Evolutionary conservation across 352 stramenopile genomes (phyloP), one percentile per base, ranked within the genome.

Genomic region (Aphanomyces invadans): DNA sequence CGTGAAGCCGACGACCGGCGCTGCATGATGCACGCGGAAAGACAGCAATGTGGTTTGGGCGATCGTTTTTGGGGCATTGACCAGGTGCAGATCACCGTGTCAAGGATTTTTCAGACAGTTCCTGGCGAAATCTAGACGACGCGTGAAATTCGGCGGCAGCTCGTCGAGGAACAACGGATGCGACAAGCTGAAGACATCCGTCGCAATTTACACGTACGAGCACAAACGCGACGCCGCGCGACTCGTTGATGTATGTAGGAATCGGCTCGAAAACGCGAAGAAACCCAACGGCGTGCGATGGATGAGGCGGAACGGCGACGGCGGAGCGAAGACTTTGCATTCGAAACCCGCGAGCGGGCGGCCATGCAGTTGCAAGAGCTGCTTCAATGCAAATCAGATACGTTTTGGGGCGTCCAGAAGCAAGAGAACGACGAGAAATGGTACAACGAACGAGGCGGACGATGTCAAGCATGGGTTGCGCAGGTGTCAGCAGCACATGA

Each of bases 351-450:
- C 15, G 60, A 67, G 31, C 60, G 60, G 10, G 9, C 55, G 19
- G 60, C 39, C n/a, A 67, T 67, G 60, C 60, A 67, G 23, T 19
- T 59, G 3, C 60, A 67, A 57, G 60, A 67, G 32, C 17, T 67
- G 25, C 60, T 51, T n/a, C 60, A 67, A 33, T 60, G 60, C 42
- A 67, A 67, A 59, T n/a, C 48, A 0, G 60, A 67, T 44, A 59
- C 60, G 29, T 67, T 67, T 45, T 67, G 60, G 60, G 60, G 60
- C 3, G 60, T 67, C 7, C 60, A 67, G 23, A 67, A 67, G 60
- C 60, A 67, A 67, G 60, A 67, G 17, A 59, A 56, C n/a, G 60
- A 67, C 36, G 60, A 67, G 38, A 49, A 25, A 17, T 67, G 42
- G 60, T 67, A 57, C 3, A 15, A 42, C n/a, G n/a, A n/a, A 19